phyloP scores from a whole-genome alignment of 192 early-diverging fungal genomes.

The Backusella tuberculispora region DNA sequence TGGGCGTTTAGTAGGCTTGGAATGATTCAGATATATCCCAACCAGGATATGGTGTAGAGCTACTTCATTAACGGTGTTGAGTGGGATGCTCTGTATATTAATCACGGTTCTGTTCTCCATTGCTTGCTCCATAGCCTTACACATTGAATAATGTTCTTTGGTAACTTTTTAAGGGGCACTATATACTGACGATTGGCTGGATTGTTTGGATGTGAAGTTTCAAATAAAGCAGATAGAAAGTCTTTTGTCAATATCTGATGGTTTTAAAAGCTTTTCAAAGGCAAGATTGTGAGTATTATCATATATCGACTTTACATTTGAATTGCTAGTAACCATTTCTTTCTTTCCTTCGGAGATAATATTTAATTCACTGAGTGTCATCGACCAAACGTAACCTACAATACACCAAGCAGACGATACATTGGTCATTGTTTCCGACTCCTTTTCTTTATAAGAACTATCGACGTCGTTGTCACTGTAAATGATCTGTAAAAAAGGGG shows the following conservation, averaged over 20 bases:
- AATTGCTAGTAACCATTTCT: constrained; percentile 23
- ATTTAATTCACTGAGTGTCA: constrained; percentile 21
- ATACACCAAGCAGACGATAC: constrained; percentile 7
- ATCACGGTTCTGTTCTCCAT: constrained; percentile 22
- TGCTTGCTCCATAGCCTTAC: constrained; percentile 19
- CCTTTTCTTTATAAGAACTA: constrained; percentile 21
- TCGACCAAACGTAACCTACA: constrained; percentile 17
- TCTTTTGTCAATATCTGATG: constrained; percentile 23
- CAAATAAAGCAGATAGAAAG: constrained; percentile 25
- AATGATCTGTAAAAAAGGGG: constrained; percentile 10
- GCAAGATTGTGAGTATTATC: constrained; percentile 22
- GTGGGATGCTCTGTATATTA: neutral
- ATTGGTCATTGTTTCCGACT: neutral
- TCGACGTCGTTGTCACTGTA: constrained; percentile 13
- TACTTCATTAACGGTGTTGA: constrained; percentile 20
- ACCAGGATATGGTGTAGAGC: neutral
- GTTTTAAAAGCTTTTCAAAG: constrained; percentile 20
- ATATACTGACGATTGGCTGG: constrained; percentile 15
- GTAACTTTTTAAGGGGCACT: constrained; percentile 19
- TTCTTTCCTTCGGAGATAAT: constrained; percentile 24
- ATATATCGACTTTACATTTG: constrained; percentile 20
- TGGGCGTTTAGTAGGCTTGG: neutral
- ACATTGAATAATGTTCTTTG: constrained; percentile 17
- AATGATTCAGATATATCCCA: constrained; percentile 1
- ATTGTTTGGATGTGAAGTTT: constrained; percentile 5